A percentile compares a stretch with the other conserved stretches of the same genome.
Conservation (phyloP, 495 filamentous ascomycete genomes). For the Podospora pseudocomata region DNA sequence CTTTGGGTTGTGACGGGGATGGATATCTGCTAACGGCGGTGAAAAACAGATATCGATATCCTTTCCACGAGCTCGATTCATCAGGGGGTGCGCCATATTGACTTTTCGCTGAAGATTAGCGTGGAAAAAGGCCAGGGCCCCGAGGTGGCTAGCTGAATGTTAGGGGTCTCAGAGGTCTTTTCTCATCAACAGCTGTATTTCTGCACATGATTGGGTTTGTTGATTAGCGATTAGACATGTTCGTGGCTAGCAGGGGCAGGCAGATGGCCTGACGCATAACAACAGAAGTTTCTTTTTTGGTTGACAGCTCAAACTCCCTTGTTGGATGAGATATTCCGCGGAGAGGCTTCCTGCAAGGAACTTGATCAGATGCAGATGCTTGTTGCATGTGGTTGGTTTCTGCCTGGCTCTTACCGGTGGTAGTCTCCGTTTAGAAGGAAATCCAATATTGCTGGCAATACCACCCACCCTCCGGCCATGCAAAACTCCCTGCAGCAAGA, state of each 20-base stretch:
- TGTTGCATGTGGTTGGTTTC: neutral
- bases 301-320: neutral
- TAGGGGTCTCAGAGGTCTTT: neutral
- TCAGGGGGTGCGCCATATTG: conserved; percentile 87
- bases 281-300: neutral
- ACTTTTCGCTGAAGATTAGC: conserved; percentile 90
- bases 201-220: neutral
- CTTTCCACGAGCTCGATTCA: conserved; percentile 95
- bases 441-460: too few species aligned
- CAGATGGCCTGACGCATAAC: neutral
- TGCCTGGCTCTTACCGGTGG: neutral
- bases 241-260: neutral
- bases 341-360: neutral
- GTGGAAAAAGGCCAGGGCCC: conserved; percentile 30
- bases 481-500: too few species aligned
- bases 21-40: conserved; percentile 12
- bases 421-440: too few species aligned
- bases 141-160: conserved; percentile 23
- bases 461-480: too few species aligned
- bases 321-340: neutral
- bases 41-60: conserved; percentile 74
- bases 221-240: neutral
- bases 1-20: neutral
- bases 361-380: neutral
- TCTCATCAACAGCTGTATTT: neutral